Conservation (phyloP, 345 rosid genomes). For the Euphorbia peplus region DNA sequence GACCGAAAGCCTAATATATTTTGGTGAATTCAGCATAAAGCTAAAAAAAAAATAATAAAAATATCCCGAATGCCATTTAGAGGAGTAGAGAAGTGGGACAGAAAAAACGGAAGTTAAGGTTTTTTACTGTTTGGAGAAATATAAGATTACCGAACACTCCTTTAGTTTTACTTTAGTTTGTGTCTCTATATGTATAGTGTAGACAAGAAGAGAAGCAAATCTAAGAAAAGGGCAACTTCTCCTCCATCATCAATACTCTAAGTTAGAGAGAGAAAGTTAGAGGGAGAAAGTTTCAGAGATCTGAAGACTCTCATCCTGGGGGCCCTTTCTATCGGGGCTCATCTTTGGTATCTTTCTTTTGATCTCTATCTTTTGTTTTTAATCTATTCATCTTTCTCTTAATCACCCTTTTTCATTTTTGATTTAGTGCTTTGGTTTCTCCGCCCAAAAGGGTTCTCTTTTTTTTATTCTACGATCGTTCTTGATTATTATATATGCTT, state of each 20-base stretch:
- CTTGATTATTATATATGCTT: background rate
- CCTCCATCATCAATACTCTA: background rate
- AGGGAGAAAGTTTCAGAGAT: constrained; percentile 8
- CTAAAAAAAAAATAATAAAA: too few relatives aligned
- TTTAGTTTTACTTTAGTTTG: too few relatives aligned
- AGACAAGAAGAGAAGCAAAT: too few relatives aligned
- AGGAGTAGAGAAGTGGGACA: too few relatives aligned
- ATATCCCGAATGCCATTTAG: too few relatives aligned
- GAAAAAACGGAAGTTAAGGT: background rate
- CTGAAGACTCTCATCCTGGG: constrained; percentile 13
- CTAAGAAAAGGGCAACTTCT: background rate
- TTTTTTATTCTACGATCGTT: background rate
- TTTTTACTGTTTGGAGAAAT: background rate
- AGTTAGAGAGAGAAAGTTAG: background rate
- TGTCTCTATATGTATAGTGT: too few relatives aligned
- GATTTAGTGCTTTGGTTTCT: too few relatives aligned
- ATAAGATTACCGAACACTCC: background rate
- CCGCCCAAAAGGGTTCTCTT: too few relatives aligned
- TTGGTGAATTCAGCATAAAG: too few relatives aligned
- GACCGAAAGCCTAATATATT: too few relatives aligned
- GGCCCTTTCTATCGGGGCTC: constrained; percentile 27
- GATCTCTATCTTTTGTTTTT: background rate
- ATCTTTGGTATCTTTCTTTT: background rate
- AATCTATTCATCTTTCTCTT: background rate
- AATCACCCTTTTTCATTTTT: background rate